Base-by-base conservation (phyloP, 2,329 filamentous ascomycete genomes). In the Fusarium subtropicale region DNA sequence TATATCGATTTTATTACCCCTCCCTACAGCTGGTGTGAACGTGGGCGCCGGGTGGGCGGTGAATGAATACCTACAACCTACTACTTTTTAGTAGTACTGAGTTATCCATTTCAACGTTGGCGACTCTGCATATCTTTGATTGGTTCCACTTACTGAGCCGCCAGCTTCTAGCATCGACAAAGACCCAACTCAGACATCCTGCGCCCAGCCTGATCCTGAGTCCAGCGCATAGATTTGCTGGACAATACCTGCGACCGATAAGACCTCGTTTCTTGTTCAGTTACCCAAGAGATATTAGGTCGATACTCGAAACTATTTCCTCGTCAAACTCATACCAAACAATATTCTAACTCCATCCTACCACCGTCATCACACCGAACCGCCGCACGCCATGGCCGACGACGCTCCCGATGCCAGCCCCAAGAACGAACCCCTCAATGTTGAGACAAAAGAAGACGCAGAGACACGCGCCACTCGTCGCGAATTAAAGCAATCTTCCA, bases 391-490 rank as follows among this genome's bases (percentile, higher is more conserved):
- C 76, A 85, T 85, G 83, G 78, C 81, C 68, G 82, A 84, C 76
- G 80, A 83, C 64, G 73, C 76, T 57, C 81, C 78, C 74, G 78
- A 77, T 71, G 77, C 77, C 48, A 83, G 80, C 75, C 81, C 82
- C 61, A 81, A 78, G 66, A 75, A 72, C 58, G 77, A 79, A 31
- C 72, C 71, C 48, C 54, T 73, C 55, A 74, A 73, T 51, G 69
- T 79, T 66, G 79, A 81, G 59, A 74, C 74, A 34, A 84, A 81
- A 56, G 88, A 91, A 71, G 88, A 91, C 76, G 85, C 87, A 36
- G 88, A 88, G 74, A 91, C 88, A 41, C 86, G 86, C 61, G 88
- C 88, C 53, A 83, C 88, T 36, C 85, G 88, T 65, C 85, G 89
- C 73, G 88, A 91, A 79, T 83, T 91, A 41, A 88, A 86, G 79